Percentiles rank a stretch among this genome's conserved stretches.
phyloP scores from a whole-genome alignment of 1,284 basidiomycete genomes.

The Rugosomyces carneus region DNA sequence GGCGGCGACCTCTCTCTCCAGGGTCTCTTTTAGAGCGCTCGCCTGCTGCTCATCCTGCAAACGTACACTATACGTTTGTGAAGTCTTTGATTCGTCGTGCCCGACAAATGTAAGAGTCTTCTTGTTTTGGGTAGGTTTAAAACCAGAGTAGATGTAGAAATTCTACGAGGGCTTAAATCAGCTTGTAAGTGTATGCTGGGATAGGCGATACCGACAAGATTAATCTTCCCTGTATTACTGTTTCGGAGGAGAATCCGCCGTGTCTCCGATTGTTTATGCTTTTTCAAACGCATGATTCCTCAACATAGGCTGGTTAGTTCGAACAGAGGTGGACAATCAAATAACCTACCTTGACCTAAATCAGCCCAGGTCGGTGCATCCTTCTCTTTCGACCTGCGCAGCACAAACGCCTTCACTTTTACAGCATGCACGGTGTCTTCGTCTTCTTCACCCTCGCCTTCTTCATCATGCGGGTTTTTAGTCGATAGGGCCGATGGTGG shows the following conservation, averaged over 20 bases:
- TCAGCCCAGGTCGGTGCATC: constrained; percentile 52
- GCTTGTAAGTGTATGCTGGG: background rate
- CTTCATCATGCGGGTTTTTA: constrained; percentile 50
- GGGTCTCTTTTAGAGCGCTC: constrained; percentile 46
- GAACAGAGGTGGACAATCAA: constrained; percentile 1
- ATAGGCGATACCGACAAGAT: constrained; percentile 45
- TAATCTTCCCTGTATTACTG: constrained; percentile 64
- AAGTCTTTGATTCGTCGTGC: constrained; percentile 48
- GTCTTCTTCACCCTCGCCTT: constrained; percentile 78
- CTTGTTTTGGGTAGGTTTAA: constrained; percentile 46
- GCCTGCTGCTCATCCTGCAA: constrained; percentile 61
- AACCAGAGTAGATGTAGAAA: constrained; percentile 51
- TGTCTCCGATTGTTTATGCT: constrained; percentile 50
- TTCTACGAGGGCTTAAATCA: constrained; percentile 39
- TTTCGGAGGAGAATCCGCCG: constrained; percentile 63
- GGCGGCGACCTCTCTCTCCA: constrained; percentile 58
- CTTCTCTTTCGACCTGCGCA: constrained; percentile 52
- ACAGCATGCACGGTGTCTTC: constrained; percentile 65
- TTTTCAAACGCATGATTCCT: constrained; percentile 68
- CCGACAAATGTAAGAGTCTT: constrained; percentile 60
- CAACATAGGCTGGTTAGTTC: constrained; percentile 6
- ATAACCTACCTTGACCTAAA: constrained; percentile 49
- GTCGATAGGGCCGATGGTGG: constrained; percentile 2
- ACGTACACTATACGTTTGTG: constrained; percentile 58
- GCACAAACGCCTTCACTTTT: constrained; percentile 58